These are phyloP conservation scores for Aspergillus heteromorphus DNA, from an alignment of 495 filamentous ascomycete species.

Conservation along the genomic window DNA sequence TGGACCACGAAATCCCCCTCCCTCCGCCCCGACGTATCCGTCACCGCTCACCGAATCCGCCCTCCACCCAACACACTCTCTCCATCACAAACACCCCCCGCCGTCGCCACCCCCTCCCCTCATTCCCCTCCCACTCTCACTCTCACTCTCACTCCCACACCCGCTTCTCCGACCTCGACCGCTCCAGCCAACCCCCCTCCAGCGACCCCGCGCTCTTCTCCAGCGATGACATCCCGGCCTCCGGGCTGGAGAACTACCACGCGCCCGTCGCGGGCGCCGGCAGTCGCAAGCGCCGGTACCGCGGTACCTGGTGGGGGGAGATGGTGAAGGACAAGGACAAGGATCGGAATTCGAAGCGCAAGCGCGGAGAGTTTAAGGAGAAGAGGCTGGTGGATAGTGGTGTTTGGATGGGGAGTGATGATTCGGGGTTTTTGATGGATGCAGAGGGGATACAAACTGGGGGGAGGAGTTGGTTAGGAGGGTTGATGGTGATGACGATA, in stretches of 20 bases:
- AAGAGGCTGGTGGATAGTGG: constrained; percentile 70
- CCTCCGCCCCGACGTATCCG: constrained; percentile 39
- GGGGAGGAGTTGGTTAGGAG: constrained; percentile 33
- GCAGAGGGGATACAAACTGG: constrained; percentile 29
- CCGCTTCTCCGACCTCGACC: constrained; percentile 38
- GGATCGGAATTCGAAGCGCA: constrained; percentile 40
- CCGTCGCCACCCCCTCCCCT: too few species aligned
- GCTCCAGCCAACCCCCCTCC: constrained; percentile 46
- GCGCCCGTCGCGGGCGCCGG: constrained; percentile 29
- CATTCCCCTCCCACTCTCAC: constrained; percentile 27
- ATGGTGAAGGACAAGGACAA: constrained; percentile 29
- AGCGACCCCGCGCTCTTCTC: constrained; percentile 76
- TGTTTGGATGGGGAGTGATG: constrained; percentile 73
- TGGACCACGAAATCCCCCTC: constrained; percentile 42
- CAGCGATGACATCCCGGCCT: constrained; percentile 67
- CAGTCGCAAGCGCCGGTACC: constrained; percentile 58
- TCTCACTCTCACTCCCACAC: too few species aligned
- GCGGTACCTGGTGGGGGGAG: constrained; percentile 69
- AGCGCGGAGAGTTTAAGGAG: constrained; percentile 51
- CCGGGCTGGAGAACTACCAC: constrained; percentile 65
- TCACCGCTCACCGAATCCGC: constrained; percentile 30
- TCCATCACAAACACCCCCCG: too few species aligned
- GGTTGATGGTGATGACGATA: constrained; percentile 4
- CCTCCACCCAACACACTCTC: constrained; percentile 27
- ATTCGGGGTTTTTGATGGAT: constrained; percentile 30